phyloP scores from a whole-genome alignment of 73 alveolate genomes.

The Paramecium pentaurelia region DNA sequence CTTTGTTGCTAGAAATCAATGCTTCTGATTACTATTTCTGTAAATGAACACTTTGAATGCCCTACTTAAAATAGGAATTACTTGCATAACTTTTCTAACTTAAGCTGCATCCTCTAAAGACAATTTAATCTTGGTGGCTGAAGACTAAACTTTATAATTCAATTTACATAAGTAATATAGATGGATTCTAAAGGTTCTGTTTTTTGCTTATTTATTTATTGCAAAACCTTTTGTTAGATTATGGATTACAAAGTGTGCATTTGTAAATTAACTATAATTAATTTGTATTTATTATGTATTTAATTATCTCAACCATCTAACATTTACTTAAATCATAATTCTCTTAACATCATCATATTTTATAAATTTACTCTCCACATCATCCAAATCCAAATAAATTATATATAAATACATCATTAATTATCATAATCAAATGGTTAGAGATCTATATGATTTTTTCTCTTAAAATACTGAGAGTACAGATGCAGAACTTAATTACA shows the following conservation, averaged over 20 bases:
- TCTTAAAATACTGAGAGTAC: not conserved
- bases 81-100: not conserved
- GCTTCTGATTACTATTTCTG: conserved; percentile 1
- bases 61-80: conserved; percentile 4
- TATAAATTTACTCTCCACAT: not conserved
- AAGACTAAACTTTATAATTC: not conserved
- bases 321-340: not conserved
- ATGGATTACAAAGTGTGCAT: not conserved
- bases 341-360: not conserved
- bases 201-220: not conserved
- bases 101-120: not conserved
- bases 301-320: not conserved
- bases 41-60: conserved; percentile 4
- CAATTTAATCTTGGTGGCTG: not conserved
- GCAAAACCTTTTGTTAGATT: not conserved
- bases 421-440: not conserved
- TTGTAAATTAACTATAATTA: not conserved
- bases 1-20: not conserved
- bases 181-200: not conserved
- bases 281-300: not conserved
- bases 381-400: not conserved
- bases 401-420: not conserved
- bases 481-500: not conserved
- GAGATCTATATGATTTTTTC: not conserved
- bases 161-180: not conserved